Evolutionary conservation across 306 rosid genomes (phyloP).

Genomic region (Dryas drummondii): DNA sequence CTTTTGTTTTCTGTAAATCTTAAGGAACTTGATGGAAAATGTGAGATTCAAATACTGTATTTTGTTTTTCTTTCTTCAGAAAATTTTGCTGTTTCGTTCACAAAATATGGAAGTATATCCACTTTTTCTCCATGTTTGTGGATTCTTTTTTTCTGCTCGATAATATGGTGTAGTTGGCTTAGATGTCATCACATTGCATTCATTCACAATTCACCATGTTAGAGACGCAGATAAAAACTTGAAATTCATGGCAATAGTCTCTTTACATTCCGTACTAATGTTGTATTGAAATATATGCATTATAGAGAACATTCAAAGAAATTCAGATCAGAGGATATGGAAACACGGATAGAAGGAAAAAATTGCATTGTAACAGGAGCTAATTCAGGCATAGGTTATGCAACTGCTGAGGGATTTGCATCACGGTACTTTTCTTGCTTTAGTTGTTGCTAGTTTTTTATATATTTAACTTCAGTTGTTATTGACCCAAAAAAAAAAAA

Average conservation of each 20-base stretch:
- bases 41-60: background rate
- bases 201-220: too few relatives aligned
- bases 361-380: constrained; percentile 95
- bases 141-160: too few relatives aligned
- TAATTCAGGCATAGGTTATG: constrained; percentile 89
- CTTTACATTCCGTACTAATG: background rate
- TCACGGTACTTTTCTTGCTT: constrained; percentile 52
- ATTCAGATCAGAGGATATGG: constrained; percentile 70
- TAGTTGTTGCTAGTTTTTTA: background rate
- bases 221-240: background rate
- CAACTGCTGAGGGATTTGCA: constrained; percentile 89
- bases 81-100: too few relatives aligned
- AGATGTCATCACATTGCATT: too few relatives aligned
- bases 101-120: too few relatives aligned
- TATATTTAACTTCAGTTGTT: background rate
- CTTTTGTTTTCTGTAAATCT: background rate
- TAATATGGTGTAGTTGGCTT: too few relatives aligned
- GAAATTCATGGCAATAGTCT: background rate
- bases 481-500: too few relatives aligned
- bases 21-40: background rate
- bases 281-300: constrained; percentile 1
- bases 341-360: constrained; percentile 58
- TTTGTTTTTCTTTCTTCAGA: too few relatives aligned
- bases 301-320: constrained; percentile 73
- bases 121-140: too few relatives aligned